Evolutionary conservation across 2,329 filamentous ascomycete genomes (phyloP).

Genomic region (Rugonectria rugulosa): DNA sequence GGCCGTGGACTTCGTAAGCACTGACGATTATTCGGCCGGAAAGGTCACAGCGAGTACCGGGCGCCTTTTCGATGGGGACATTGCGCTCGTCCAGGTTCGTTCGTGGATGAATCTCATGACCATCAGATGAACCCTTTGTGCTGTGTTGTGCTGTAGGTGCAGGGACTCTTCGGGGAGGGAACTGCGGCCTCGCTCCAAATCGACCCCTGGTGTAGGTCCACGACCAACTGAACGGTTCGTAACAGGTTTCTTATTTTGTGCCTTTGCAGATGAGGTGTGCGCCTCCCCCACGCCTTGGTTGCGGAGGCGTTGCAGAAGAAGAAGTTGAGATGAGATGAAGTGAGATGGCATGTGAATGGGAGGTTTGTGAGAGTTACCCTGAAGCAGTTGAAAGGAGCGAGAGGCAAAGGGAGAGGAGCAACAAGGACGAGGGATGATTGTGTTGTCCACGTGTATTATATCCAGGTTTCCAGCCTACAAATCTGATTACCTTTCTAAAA

Average conservation of each 20-base stretch:
- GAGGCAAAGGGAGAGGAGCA: no score
- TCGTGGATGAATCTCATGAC: not conserved
- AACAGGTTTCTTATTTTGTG: slow-evolving; percentile 1
- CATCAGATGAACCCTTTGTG: not conserved
- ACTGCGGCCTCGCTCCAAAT: no score
- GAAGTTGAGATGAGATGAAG: not conserved
- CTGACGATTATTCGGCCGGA: not conserved
- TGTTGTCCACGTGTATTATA: no score
- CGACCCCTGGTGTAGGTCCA: not conserved
- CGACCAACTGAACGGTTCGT: not conserved
- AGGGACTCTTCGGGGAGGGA: no score
- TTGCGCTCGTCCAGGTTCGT: not conserved
- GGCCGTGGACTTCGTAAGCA: not conserved
- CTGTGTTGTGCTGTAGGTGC: no score
- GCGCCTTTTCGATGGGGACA: not conserved
- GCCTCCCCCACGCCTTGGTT: not conserved
- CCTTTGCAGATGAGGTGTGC: not conserved
- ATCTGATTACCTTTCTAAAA: no score
- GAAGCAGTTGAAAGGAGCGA: not conserved
- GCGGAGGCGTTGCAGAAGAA: not conserved
- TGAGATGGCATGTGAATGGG: not conserved
- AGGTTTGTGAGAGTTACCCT: not conserved
- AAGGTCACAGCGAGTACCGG: not conserved
- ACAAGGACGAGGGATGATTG: no score
- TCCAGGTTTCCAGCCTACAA: no score